Conservation (phyloP, 495 filamentous ascomycete species). For the Penicillium goetzii region DNA sequence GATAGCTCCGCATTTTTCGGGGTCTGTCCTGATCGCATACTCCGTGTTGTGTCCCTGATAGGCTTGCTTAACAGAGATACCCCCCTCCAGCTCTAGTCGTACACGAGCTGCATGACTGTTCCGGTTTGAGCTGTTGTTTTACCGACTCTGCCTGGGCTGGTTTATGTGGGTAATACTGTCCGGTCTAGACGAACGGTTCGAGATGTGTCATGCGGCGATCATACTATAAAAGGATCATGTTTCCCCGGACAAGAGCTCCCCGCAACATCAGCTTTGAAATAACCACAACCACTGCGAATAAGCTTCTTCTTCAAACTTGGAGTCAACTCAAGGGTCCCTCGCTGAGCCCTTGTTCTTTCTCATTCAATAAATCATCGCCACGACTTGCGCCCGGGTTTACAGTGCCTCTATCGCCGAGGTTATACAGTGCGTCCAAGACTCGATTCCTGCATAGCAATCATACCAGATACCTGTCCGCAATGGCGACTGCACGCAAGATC, state of each 20-base stretch:
- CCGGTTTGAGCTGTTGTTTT: background rate
- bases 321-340: too few relatives aligned
- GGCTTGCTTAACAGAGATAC: slow-evolving; percentile 6
- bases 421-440: background rate
- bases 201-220: slow-evolving; percentile 4
- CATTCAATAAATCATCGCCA: background rate
- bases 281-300: background rate
- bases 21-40: background rate
- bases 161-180: background rate
- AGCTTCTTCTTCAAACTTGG: background rate
- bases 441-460: background rate
- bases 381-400: background rate
- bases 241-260: background rate
- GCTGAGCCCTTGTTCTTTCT: background rate
- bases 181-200: background rate
- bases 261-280: background rate
- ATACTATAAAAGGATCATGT: slow-evolving; percentile 8
- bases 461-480: slow-evolving; percentile 25
- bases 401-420: background rate
- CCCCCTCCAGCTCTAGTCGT: background rate
- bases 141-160: background rate
- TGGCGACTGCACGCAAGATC: slow-evolving; percentile 70
- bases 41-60: slow-evolving; percentile 19
- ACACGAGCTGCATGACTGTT: background rate
- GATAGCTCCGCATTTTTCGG: slow-evolving; percentile 19